Evolutionary conservation across 805 yeast species (phyloP), one percentile per base, ranked within the genome.

Genomic region (Metschnikowia gruessii): DNA sequence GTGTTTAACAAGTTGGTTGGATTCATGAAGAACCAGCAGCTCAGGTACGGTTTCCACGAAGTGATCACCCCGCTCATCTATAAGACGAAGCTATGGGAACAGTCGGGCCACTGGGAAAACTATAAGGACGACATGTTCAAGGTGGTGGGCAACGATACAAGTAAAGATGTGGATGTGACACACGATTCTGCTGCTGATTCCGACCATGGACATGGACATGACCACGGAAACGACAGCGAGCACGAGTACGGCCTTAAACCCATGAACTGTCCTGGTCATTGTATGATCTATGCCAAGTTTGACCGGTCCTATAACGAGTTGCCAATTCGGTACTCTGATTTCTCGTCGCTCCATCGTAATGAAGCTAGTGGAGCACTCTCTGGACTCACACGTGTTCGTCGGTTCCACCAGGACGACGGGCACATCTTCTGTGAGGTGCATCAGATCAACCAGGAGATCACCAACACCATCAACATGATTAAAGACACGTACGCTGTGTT

Each of bases 381-480:
- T 6, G 99, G 99, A 0, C 71, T 94, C 31, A 94, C 98, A 0
- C 75, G 99, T 46, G 97, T 94, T 3, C 79, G 99, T 48, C 74
- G 96, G 52, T 94, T 94, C 68, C 99, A 94, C 65, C 99, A 94
- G 68, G 99, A 94, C 65, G 99, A 94, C 64, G 98, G 97, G 7
- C 99, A 94, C 59, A 91, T 94, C 22, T 94, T 94, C 64, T 94
- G 99, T 62, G 80, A 84, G 1, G 74, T 77, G 30, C 81, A 77
- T 6, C 99, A 94, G 66, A 83, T 94, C 40, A 78, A 76, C 40
- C 57, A 63, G 26, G 99, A 94, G 61, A 90, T 94, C 40, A 59
- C 74, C 9, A 77, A 80, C 45, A 86, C 94, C 11, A 72, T 94
- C 47, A 75, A 80, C 57, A 71, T 94, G 59, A 79, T 94, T 44